A percentile compares a stretch with the other conserved stretches of the same genome.
Conservation (phyloP, 768 basidiomycete genomes). For the Collybia nuda region DNA sequence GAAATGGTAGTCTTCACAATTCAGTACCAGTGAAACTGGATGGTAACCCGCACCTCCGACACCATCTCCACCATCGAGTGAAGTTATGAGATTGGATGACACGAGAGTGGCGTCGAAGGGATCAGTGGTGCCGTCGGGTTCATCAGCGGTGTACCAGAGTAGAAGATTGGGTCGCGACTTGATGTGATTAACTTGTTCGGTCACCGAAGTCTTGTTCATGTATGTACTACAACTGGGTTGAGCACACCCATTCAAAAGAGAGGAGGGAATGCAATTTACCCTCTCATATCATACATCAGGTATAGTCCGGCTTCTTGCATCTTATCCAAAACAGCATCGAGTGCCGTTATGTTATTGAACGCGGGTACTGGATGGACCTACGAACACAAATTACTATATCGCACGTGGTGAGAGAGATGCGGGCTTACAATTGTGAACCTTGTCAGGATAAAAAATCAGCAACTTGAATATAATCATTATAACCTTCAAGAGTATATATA, state of each 20-base stretch:
- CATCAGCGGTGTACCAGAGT: conserved; percentile 72
- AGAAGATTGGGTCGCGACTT: conserved; percentile 69
- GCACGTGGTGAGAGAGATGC: neutral
- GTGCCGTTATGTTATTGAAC: conserved; percentile 57
- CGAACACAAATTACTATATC: neutral
- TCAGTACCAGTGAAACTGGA: conserved; percentile 63
- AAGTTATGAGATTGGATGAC: conserved; percentile 56
- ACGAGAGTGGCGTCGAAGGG: conserved; percentile 59
- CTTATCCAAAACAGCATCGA: conserved; percentile 59
- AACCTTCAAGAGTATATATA: conserved; percentile 7
- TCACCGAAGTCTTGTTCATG: conserved; percentile 61
- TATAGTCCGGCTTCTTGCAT: conserved; percentile 72
- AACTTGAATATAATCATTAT: neutral
- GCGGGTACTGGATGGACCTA: conserved; percentile 72
- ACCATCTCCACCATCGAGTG: conserved; percentile 52
- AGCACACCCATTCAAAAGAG: neutral
- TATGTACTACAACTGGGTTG: conserved; percentile 47
- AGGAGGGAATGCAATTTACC: conserved; percentile 26
- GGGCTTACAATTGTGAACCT: conserved; percentile 37
- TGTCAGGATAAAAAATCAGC: neutral
- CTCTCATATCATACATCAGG: conserved; percentile 84
- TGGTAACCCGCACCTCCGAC: conserved; percentile 57
- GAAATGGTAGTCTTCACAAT: conserved; percentile 69
- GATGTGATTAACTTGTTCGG: conserved; percentile 66
- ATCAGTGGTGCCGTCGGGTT: conserved; percentile 69